Evolutionary conservation across 2,329 filamentous ascomycete species (phyloP).

Genomic region (Talaromyces sp.): DNA sequence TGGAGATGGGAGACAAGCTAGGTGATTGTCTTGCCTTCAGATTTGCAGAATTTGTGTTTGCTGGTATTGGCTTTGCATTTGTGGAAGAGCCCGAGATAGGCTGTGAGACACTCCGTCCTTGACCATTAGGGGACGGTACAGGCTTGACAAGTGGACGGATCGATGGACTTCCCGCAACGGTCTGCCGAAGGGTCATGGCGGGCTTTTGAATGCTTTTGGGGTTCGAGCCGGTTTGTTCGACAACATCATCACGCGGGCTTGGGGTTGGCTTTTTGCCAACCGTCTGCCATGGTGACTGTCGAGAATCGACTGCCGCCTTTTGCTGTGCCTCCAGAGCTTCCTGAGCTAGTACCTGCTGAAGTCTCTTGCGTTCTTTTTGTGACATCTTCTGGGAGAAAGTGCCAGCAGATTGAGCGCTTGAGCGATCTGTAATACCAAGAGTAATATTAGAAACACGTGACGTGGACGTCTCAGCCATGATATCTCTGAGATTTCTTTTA

Average conservation of each 20-base stretch:
- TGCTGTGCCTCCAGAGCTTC: conserved; percentile 36
- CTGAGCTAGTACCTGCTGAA: conserved; percentile 64
- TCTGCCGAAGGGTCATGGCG: conserved; percentile 61
- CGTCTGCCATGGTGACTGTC: conserved; percentile 63
- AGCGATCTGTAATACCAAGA: conserved; percentile 48
- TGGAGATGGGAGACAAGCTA: conserved; percentile 18
- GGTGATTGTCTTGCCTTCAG: conserved; percentile 15
- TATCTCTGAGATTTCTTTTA: conserved; percentile 71
- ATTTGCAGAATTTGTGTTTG: neutral
- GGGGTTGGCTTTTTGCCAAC: conserved; percentile 16
- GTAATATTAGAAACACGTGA: conserved; percentile 53
- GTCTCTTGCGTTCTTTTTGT: conserved; percentile 86
- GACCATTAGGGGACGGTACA: conserved; percentile 18
- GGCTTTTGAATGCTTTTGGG: conserved; percentile 37
- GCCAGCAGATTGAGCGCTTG: conserved; percentile 37
- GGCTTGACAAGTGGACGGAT: conserved; percentile 9
- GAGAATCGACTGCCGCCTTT: conserved; percentile 27
- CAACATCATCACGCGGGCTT: neutral
- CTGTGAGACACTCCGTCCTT: conserved; percentile 31
- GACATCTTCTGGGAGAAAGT: conserved; percentile 63
- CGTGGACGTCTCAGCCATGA: conserved; percentile 63
- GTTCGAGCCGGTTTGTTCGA: conserved; percentile 16
- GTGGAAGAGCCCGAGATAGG: conserved; percentile 38
- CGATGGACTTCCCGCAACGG: conserved; percentile 49
- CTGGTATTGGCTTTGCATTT: conserved; percentile 32